phyloP scores from a whole-genome alignment of 1,284 basidiomycete genomes.

The Cryptococcus sp. region DNA sequence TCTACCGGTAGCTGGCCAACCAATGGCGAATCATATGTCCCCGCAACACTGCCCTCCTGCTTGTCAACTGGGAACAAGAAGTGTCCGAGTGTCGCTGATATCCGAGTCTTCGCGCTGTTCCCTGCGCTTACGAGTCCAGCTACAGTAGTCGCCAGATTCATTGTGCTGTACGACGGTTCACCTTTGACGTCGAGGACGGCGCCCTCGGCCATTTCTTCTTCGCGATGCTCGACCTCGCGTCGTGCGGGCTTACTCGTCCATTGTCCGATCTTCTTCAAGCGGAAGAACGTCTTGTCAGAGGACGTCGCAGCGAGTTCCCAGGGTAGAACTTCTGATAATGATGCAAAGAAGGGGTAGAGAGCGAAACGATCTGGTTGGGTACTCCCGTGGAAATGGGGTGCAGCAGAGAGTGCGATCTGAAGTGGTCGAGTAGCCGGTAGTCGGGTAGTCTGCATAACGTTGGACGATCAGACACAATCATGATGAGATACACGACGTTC shows the following conservation, averaged over 20 bases:
- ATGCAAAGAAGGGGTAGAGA: conserved; percentile 18
- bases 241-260: conserved; percentile 17
- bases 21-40: conserved; percentile 16
- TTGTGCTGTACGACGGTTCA: not conserved
- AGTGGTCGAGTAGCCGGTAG: conserved; percentile 9
- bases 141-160: not conserved
- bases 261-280: conserved; percentile 11
- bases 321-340: conserved; percentile 15
- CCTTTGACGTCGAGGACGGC: not conserved
- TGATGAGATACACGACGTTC: not conserved
- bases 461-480: too few species aligned
- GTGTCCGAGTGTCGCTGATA: conserved; percentile 12
- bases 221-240: conserved; percentile 13
- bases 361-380: conserved; percentile 6
- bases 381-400: conserved; percentile 9
- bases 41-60: conserved; percentile 6
- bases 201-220: conserved; percentile 7
- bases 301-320: conserved; percentile 13
- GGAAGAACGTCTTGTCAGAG: conserved; percentile 12
- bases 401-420: conserved; percentile 4
- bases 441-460: conserved; percentile 3
- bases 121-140: not conserved
- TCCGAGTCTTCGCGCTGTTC: not conserved
- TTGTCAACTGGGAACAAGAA: conserved; percentile 10
- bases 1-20: conserved; percentile 16